Percentiles rank a stretch among this genome's conserved stretches.
phyloP scores from a whole-genome alignment of 345 rosid species.

The Syzygium aqueum region DNA sequence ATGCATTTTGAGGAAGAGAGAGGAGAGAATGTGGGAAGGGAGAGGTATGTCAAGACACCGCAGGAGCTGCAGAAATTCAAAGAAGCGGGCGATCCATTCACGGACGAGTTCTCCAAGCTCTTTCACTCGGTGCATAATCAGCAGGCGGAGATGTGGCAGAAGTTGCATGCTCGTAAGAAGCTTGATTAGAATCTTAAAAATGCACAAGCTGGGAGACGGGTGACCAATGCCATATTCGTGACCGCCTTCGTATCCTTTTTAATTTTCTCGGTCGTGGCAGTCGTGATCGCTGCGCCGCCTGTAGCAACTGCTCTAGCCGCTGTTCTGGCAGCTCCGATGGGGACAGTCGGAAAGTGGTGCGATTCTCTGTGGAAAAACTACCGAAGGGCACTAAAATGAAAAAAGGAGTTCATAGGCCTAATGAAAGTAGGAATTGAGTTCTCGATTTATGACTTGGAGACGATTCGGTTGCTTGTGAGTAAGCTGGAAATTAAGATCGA shows the following conservation, averaged over 20 bases:
- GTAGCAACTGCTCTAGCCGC: constrained; percentile 54
- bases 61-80: constrained; percentile 58
- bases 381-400: constrained; percentile 38
- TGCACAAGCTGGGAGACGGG: constrained; percentile 60
- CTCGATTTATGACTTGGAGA: constrained; percentile 53
- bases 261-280: constrained; percentile 83
- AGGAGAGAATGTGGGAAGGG: constrained; percentile 13
- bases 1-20: constrained; percentile 49
- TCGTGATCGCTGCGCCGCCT: constrained; percentile 69
- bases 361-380: constrained; percentile 48
- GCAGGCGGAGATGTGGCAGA: constrained; percentile 38
- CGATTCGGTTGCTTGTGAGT: constrained; percentile 36
- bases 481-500: constrained; percentile 46
- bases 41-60: constrained; percentile 45
- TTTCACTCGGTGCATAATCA: constrained; percentile 36
- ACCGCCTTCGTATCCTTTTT: constrained; percentile 62
- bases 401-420: constrained; percentile 31
- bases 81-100: constrained; percentile 59
- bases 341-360: constrained; percentile 77
- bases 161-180: constrained; percentile 36
- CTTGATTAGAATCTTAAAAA: constrained; percentile 50
- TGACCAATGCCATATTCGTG: constrained; percentile 63
- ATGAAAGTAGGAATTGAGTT: constrained; percentile 31
- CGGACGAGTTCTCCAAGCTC: constrained; percentile 43
- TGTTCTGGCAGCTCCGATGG: constrained; percentile 60